phyloP scores from a whole-genome alignment of 768 basidiomycete genomes.

The Lepiota brunneoincarnata region DNA sequence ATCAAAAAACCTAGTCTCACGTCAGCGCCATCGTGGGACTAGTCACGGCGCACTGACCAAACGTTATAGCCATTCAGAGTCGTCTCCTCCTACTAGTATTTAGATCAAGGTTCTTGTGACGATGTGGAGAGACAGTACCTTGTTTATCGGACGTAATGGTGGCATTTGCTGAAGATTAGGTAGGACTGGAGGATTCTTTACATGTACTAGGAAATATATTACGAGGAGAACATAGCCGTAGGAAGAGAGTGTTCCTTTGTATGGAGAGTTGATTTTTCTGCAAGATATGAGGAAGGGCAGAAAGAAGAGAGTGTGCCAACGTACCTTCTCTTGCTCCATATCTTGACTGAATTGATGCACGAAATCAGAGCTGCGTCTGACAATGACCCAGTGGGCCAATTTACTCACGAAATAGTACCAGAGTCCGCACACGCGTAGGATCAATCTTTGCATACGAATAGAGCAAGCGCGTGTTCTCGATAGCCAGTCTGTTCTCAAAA shows the following conservation, averaged over 20 bases:
- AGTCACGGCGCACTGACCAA: conserved; percentile 45
- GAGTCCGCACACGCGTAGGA: conserved; percentile 85
- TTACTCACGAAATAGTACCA: conserved; percentile 93
- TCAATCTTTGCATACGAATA: conserved; percentile 98
- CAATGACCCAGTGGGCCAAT: conserved; percentile 12
- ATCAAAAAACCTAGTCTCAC: conserved; percentile 82
- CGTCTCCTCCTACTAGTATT: conserved; percentile 61
- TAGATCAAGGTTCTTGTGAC: conserved; percentile 9
- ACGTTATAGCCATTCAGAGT: conserved; percentile 80
- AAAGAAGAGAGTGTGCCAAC: conserved; percentile 1
- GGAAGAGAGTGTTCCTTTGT: conserved; percentile 93
- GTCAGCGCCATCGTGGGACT: background rate
- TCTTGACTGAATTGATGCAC: conserved; percentile 78
- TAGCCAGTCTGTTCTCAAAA: conserved; percentile 93
- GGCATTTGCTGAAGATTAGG: conserved; percentile 97
- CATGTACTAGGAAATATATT: conserved; percentile 96
- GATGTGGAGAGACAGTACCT: conserved; percentile 37
- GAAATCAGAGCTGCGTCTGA: conserved; percentile 12
- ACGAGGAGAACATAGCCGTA: conserved; percentile 98
- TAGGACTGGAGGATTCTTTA: conserved; percentile 94
- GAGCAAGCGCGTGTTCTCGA: conserved; percentile 94
- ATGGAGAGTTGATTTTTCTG: conserved; percentile 98
- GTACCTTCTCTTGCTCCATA: conserved; percentile 95
- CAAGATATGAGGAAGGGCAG: conserved; percentile 6
- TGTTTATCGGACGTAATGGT: conserved; percentile 81